Base-by-base conservation (phyloP, 1,284 basidiomycete species). In the Melampsora allii-populina region DNA sequence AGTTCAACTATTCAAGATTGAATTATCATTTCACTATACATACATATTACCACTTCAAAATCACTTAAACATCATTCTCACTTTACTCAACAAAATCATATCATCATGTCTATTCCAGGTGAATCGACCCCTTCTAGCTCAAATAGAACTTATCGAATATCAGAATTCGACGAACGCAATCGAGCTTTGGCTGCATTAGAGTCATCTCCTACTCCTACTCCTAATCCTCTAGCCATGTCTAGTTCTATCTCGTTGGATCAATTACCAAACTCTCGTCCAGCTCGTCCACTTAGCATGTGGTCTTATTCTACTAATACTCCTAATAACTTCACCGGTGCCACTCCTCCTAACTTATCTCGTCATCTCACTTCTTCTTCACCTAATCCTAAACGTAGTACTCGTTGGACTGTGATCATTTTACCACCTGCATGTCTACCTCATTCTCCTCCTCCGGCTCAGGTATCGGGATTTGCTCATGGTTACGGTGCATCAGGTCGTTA, bases 361-460 rank as follows among this genome's bases (percentile, higher is more conserved):
- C 48, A 53, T 24, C n/a, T 24, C 48, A 24, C n/a, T 19, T 53
- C 48, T n/a, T 53, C 48, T 14, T n/a, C n/a, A 7, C 48, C 19
- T 7, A 53, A 24, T 17, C 48, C 46, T 17, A 72, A 72, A 31
- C 46, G 68, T 2, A 53, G 14, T n/a, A 53, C 61, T 14, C 61
- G 61, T 27, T 86, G 86, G 81, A 84, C 91, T 61, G 83, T 91
- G 21, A 85, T 90, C 65, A 86, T 90, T 33, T 82, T 88, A 61
- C 90, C 89, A 53, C 88, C 89, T 27, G 71, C 83, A 21, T 84
- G 86, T 56, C 83, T 91, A 58, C 81, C 85, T 5, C 84, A 86
- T 50, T 86, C 87, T 77, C 87, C 87, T 79, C 86, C 86, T 1
- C 85, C 84, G 24, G 87, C 87, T 0, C 85, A 86, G 67, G 86